These are phyloP conservation scores for Sclerotinia sclerotiorum DNA, from an alignment of 2,329 filamentous ascomycete species.

Conservation along the genomic window DNA sequence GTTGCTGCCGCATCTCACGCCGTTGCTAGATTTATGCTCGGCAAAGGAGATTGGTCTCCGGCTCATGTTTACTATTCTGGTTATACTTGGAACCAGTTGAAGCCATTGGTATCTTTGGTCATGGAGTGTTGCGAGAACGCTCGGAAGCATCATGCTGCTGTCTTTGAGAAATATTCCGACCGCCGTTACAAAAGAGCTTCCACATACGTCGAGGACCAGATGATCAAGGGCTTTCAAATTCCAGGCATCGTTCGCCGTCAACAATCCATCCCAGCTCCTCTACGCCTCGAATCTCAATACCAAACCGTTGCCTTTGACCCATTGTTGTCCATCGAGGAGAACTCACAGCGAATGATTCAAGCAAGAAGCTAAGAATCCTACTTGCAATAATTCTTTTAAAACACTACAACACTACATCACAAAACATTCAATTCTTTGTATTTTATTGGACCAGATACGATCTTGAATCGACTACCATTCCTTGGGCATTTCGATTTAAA, in stretches of 20 bases:
- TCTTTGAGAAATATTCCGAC: constrained; percentile 90
- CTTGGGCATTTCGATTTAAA: constrained; percentile 31
- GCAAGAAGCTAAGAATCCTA: constrained; percentile 31
- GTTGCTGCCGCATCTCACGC: constrained; percentile 90
- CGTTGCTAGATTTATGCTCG: constrained; percentile 81
- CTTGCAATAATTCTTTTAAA: constrained; percentile 3
- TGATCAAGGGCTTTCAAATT: constrained; percentile 60
- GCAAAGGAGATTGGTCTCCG: constrained; percentile 85
- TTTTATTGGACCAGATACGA: constrained; percentile 39
- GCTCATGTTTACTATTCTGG: constrained; percentile 90
- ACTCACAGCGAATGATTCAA: constrained; percentile 37
- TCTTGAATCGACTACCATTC: constrained; percentile 27
- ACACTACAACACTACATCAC: constrained; percentile 17
- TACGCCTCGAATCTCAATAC: constrained; percentile 10
- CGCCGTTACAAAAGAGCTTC: constrained; percentile 85
- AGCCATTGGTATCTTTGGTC: constrained; percentile 73
- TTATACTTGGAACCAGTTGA: constrained; percentile 84
- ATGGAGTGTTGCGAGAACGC: constrained; percentile 85
- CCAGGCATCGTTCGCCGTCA: constrained; percentile 28
- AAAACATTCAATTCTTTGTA: constrained; percentile 38
- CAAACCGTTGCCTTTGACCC: constrained; percentile 15
- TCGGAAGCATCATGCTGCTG: constrained; percentile 76
- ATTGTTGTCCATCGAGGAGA: constrained; percentile 23
- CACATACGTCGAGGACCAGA: constrained; percentile 72
- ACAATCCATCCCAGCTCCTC: constrained; percentile 13